A percentile compares a stretch with the other conserved stretches of the same genome.
Evolutionary conservation across 192 early-diverging fungal genomes (phyloP).

Genomic region (Spizellomyces punctatus): DNA sequence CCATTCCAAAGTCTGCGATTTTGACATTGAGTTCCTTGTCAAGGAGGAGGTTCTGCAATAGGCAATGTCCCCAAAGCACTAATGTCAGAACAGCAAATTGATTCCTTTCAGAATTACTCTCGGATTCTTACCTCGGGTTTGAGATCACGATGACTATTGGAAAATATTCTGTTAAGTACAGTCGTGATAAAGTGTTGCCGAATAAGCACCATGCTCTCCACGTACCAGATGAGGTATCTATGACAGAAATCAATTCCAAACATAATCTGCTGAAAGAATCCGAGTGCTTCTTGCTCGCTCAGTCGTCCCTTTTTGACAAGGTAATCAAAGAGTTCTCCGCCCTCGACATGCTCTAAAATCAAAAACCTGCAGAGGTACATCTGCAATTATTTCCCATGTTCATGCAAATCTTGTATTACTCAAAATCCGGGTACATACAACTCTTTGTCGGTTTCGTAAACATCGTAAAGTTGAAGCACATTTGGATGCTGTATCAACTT

Average conservation of each 20-base stretch:
- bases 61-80: too few species aligned
- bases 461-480: conserved; percentile 59
- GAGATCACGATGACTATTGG: conserved; percentile 55
- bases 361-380: too few species aligned
- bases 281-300: conserved; percentile 79
- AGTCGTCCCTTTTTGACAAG: conserved; percentile 66
- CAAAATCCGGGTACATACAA: conserved; percentile 37
- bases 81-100: too few species aligned
- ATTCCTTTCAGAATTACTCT: too few species aligned
- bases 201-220: background rate
- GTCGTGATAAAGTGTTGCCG: background rate
- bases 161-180: background rate
- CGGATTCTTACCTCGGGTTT: conserved; percentile 54
- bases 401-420: too few species aligned
- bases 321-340: conserved; percentile 76
- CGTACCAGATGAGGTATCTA: conserved; percentile 83
- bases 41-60: conserved; percentile 67
- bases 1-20: conserved; percentile 97
- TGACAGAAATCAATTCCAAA: conserved; percentile 95
- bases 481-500: conserved; percentile 62
- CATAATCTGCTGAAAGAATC: conserved; percentile 97
- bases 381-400: background rate
- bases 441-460: conserved; percentile 58
- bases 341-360: conserved; percentile 69
- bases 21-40: conserved; percentile 93